Evolutionary conservation across 1,139 yeast genomes (phyloP).

Genomic region (Pichia norvegensis): DNA sequence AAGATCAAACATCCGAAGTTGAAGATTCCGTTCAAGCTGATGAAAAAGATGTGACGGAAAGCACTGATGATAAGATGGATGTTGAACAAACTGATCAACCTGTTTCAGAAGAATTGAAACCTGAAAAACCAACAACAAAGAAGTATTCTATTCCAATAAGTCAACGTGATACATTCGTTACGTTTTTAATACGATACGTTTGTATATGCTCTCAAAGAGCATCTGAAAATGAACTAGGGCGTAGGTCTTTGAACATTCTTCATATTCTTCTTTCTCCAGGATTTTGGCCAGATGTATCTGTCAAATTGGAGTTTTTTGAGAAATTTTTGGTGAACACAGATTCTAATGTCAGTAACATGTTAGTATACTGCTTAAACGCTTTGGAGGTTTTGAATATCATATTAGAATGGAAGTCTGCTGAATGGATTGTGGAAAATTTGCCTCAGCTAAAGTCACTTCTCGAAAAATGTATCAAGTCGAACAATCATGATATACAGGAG

Average conservation of each 20-base stretch:
- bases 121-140: neutral
- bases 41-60: conserved; percentile 1
- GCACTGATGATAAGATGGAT: conserved; percentile 8
- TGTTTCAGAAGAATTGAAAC: too few relatives aligned
- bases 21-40: too few relatives aligned
- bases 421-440: conserved; percentile 71
- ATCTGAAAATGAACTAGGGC: conserved; percentile 75
- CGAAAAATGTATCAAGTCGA: conserved; percentile 77
- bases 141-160: conserved; percentile 61
- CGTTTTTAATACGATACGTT: conserved; percentile 78
- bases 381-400: conserved; percentile 85
- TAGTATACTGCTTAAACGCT: conserved; percentile 83
- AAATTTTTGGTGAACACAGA: conserved; percentile 77
- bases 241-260: conserved; percentile 68
- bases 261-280: conserved; percentile 64
- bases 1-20: neutral
- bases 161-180: conserved; percentile 86
- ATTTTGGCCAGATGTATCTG: conserved; percentile 82
- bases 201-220: conserved; percentile 85
- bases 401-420: conserved; percentile 63
- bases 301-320: conserved; percentile 79
- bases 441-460: conserved; percentile 61
- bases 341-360: conserved; percentile 48
- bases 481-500: conserved; percentile 78
- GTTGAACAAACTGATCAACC: conserved; percentile 1